Percentiles rank a stretch among this genome's conserved stretches.
Evolutionary conservation across 225 moss, liverwort and hornwort species (phyloP).

Genomic region (Thuidium tamariscinum): DNA sequence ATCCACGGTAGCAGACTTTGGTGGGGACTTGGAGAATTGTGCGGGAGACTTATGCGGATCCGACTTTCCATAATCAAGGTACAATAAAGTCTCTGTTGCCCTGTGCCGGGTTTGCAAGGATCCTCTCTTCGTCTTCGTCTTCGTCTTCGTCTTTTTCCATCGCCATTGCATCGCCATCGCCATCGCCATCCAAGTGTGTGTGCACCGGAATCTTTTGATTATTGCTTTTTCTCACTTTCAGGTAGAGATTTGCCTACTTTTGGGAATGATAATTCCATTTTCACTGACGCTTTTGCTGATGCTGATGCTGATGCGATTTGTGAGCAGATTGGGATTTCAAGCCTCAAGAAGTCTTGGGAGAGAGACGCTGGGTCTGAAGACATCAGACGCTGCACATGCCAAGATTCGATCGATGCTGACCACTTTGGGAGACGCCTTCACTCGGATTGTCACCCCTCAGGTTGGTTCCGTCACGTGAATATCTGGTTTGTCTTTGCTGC

Average conservation of each 20-base stretch:
- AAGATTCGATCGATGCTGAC: conserved; percentile 70
- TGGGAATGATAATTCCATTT: not conserved
- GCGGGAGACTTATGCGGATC: conserved; percentile 78
- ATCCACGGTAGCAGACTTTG: conserved; percentile 24
- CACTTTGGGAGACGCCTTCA: conserved; percentile 71
- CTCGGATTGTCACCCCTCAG: conserved; percentile 69
- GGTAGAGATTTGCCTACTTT: not conserved
- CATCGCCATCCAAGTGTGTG: not conserved
- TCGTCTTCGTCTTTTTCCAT: too few species aligned
- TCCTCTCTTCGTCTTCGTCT: not conserved
- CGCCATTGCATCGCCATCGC: too few species aligned
- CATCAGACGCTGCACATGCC: conserved; percentile 46
- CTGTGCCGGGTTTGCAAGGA: not conserved
- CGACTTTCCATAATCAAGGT: conserved; percentile 75
- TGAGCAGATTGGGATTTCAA: conserved; percentile 58
- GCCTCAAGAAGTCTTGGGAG: conserved; percentile 43
- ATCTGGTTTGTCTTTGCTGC: not conserved
- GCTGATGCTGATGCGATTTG: not conserved
- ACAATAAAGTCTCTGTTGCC: too few species aligned
- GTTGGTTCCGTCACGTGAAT: not conserved
- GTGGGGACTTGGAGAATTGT: conserved; percentile 74
- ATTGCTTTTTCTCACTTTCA: not conserved
- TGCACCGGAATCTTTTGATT: not conserved
- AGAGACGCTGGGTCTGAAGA: conserved; percentile 50
- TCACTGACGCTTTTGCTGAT: not conserved